Evolutionary conservation across 2,329 filamentous ascomycete species (phyloP).

Genomic region (Claviceps citrina): DNA sequence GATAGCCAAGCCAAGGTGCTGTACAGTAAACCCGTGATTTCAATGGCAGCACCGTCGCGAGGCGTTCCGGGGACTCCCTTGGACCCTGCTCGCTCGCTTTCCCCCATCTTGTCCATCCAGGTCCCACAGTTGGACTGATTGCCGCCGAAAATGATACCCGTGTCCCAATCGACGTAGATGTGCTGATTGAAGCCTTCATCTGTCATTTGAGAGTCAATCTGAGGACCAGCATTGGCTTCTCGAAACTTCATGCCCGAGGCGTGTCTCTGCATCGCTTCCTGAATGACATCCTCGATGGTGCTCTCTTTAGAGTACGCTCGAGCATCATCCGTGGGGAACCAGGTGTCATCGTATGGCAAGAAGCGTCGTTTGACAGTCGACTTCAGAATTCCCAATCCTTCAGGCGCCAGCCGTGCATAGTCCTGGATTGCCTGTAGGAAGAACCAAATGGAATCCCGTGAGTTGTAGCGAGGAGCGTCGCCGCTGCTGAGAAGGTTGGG

Average conservation of each 20-base stretch:
- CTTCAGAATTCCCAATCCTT: conserved; percentile 58
- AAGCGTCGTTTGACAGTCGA: conserved; percentile 72
- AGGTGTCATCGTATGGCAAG: conserved; percentile 88
- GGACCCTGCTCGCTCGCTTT: conserved; percentile 75
- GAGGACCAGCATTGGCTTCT: conserved; percentile 82
- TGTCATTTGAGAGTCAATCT: conserved; percentile 85
- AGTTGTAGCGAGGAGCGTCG: conserved; percentile 80
- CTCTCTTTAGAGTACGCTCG: conserved; percentile 76
- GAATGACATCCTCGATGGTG: conserved; percentile 75
- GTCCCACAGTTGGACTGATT: conserved; percentile 93
- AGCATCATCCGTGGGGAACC: conserved; percentile 68
- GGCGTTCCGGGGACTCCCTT: conserved; percentile 95
- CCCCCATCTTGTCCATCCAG: conserved; percentile 99
- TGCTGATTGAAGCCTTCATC: conserved; percentile 84
- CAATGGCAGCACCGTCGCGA: conserved; percentile 83
- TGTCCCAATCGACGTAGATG: conserved; percentile 80
- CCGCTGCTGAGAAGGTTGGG: conserved; percentile 84
- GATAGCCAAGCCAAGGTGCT: conserved; percentile 74
- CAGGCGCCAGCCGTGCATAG: conserved; percentile 66
- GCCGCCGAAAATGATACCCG: conserved; percentile 80
- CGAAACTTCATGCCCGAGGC: conserved; percentile 81
- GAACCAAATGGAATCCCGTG: conserved; percentile 94
- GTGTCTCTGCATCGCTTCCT: conserved; percentile 85
- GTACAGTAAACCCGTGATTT: conserved; percentile 88
- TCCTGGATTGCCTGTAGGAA: conserved; percentile 94